Conservation (phyloP, 2,329 filamentous ascomycete genomes). For the Dichotomopilus funicola region DNA sequence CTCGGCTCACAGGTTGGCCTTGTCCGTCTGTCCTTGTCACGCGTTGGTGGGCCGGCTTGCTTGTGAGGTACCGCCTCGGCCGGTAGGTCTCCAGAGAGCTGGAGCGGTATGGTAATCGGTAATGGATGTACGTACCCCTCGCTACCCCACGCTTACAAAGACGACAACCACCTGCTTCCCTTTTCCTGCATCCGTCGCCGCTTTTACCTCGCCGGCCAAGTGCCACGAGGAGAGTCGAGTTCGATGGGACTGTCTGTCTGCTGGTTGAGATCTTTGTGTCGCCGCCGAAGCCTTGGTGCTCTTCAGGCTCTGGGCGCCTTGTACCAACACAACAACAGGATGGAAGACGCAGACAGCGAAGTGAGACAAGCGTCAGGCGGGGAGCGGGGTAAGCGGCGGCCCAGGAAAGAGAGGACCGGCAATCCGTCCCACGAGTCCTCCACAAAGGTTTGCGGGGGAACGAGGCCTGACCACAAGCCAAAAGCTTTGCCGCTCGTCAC, state of each 20-base stretch:
- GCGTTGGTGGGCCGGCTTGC: background rate
- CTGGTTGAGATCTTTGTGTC: background rate
- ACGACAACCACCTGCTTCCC: no score
- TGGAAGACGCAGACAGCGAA: background rate
- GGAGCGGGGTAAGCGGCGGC: background rate
- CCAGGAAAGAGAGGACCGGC: background rate
- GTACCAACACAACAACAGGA: no score
- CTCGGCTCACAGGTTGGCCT: slow-evolving; percentile 9
- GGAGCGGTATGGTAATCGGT: no score
- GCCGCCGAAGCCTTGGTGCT: no score
- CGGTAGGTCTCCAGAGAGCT: no score
- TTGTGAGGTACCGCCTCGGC: background rate
- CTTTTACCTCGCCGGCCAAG: background rate
- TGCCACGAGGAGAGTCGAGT: background rate
- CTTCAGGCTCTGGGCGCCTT: no score
- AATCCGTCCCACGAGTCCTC: no score
- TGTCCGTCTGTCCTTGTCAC: background rate
- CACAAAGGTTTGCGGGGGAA: no score
- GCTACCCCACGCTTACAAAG: no score
- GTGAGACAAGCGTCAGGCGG: background rate
- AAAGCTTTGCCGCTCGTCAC: background rate
- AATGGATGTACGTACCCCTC: background rate
- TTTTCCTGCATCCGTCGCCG: background rate
- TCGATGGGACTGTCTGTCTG: background rate
- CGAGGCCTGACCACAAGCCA: no score